Conservation (phyloP, 1,284 basidiomycete genomes). For the Wolfiporia cocos region DNA sequence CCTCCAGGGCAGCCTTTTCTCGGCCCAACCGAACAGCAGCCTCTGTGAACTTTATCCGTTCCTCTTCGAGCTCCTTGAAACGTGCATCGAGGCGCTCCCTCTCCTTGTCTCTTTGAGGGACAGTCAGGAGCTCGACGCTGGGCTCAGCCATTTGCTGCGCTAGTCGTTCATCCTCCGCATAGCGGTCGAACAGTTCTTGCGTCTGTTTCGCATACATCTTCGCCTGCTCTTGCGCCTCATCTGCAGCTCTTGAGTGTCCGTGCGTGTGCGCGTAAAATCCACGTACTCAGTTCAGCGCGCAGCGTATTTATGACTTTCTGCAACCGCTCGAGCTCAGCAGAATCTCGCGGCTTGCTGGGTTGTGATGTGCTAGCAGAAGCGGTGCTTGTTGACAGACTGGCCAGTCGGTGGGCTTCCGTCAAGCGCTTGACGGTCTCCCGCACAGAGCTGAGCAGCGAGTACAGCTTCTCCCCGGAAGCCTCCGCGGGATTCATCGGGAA, state of each 20-base stretch:
- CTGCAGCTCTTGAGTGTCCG: conserved; percentile 30
- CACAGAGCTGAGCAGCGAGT: conserved; percentile 39
- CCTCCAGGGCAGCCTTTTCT: conserved; percentile 67
- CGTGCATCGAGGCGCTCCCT: conserved; percentile 44
- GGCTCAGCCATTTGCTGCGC: conserved; percentile 26
- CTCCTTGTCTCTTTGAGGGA: conserved; percentile 46
- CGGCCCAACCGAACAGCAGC: conserved; percentile 56
- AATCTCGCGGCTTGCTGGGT: conserved; percentile 5
- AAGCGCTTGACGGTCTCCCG: conserved; percentile 25
- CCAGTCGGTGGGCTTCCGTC: conserved; percentile 1
- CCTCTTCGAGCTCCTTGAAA: conserved; percentile 55
- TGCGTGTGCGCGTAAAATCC: too few relatives aligned
- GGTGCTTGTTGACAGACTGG: too few relatives aligned
- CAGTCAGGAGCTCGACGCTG: conserved; percentile 45
- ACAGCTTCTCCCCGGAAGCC: conserved; percentile 47
- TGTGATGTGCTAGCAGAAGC: neutral
- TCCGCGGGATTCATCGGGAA: conserved; percentile 50
- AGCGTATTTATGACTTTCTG: conserved; percentile 29
- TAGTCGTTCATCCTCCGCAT: conserved; percentile 35
- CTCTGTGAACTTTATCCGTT: conserved; percentile 61
- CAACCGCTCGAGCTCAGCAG: conserved; percentile 17
- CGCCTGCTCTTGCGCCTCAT: conserved; percentile 43
- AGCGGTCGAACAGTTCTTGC: conserved; percentile 45
- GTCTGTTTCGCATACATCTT: conserved; percentile 23
- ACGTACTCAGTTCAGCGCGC: conserved; percentile 50